These are phyloP conservation scores for Suaeda aralocaspica DNA, from an alignment of 148 eudicot genomes.

Conservation along the genomic window DNA sequence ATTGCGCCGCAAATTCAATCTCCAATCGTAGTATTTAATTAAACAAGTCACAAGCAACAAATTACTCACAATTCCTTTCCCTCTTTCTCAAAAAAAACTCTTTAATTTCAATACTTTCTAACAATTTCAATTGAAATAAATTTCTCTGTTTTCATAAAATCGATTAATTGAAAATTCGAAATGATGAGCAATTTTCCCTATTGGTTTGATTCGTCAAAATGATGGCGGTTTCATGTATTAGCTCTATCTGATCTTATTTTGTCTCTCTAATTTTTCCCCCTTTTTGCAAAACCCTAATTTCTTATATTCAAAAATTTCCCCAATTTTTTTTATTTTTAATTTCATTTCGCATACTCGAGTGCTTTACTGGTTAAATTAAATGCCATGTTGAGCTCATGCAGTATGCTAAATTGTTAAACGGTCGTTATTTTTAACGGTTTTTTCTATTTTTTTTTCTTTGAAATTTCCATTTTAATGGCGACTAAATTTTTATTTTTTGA, in stretches of 20 bases:
- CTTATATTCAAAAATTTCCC: neutral
- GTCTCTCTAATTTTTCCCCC: neutral
- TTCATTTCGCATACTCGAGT: conserved; percentile 8
- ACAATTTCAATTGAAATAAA: neutral
- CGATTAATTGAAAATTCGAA: neutral
- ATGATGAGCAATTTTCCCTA: conserved; percentile 17
- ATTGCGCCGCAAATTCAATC: neutral
- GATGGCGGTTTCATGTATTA: conserved; percentile 10
- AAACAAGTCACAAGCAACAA: neutral
- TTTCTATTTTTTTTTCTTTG: neutral
- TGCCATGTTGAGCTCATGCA: conserved; percentile 18
- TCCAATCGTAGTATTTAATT: neutral
- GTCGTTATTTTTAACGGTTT: conserved; percentile 3
- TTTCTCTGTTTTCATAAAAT: neutral
- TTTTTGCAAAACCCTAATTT: too few relatives aligned
- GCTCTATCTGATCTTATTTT: conserved; percentile 9
- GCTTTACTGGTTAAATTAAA: conserved; percentile 1
- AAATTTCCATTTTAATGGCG: conserved; percentile 7
- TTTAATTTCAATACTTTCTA: neutral
- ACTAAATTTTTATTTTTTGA: neutral
- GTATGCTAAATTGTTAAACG: conserved; percentile 5
- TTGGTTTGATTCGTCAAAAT: conserved; percentile 9
- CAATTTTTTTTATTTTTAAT: neutral
- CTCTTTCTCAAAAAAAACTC: neutral
- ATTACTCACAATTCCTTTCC: neutral